Evolutionary conservation across 1,284 basidiomycete species (phyloP).

Genomic region (Mycena citricolor): DNA sequence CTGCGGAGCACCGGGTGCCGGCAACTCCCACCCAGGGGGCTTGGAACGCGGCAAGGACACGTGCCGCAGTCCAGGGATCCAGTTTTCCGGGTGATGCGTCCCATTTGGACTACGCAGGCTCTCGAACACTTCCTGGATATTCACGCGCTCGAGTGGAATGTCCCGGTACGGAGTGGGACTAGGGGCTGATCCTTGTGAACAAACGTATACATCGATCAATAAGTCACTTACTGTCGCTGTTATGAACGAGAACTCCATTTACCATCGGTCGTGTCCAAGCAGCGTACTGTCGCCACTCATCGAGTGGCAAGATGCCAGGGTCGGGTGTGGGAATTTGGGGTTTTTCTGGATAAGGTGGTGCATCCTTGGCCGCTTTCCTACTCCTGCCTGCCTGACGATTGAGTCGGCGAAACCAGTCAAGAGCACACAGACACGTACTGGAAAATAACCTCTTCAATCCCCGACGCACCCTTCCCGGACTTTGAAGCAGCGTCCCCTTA

Average conservation of each 20-base stretch:
- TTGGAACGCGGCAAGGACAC: conserved; percentile 49
- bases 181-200: conserved; percentile 3
- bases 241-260: conserved; percentile 16
- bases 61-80: conserved; percentile 48
- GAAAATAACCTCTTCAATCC: no score
- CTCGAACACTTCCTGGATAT: conserved; percentile 37
- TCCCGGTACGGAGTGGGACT: conserved; percentile 15
- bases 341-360: no score
- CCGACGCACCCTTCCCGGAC: no score
- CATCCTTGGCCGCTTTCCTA: no score
- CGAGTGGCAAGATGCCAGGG: no score
- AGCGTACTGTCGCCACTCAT: conserved; percentile 16
- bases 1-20: conserved; percentile 34
- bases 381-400: no score
- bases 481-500: no score
- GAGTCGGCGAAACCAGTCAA: no score
- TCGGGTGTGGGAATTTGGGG: no score
- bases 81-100: conserved; percentile 42
- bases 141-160: conserved; percentile 15
- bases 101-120: conserved; percentile 35
- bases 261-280: conserved; percentile 12
- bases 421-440: no score
- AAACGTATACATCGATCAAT: background rate
- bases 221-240: conserved; percentile 14
- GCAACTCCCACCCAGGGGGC: conserved; percentile 45